Conservation (phyloP, 805 yeast species). For the Nakazawaea peltata region DNA sequence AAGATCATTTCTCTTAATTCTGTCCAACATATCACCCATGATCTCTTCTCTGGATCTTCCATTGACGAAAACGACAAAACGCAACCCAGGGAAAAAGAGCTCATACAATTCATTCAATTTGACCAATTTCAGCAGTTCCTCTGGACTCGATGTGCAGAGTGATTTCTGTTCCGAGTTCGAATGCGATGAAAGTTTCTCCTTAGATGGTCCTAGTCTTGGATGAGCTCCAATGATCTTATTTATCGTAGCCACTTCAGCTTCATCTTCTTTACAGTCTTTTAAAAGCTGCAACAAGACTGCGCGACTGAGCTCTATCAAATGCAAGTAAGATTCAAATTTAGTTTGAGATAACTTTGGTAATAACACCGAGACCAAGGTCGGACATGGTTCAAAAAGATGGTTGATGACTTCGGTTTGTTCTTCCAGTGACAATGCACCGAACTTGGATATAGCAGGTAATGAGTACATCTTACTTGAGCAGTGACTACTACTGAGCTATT, state of each 20-base stretch:
- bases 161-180: conserved; percentile 67
- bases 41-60: conserved; percentile 64
- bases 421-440: conserved; percentile 15
- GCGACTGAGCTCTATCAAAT: conserved; percentile 40
- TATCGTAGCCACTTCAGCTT: conserved; percentile 2
- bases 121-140: conserved; percentile 41
- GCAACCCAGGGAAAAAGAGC: conserved; percentile 48
- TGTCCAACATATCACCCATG: conserved; percentile 49
- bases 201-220: conserved; percentile 75
- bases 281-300: conserved; percentile 21
- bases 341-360: conserved; percentile 20
- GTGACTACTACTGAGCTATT: too few species aligned
- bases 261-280: neutral
- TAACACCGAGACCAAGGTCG: conserved; percentile 29
- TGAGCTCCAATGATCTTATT: conserved; percentile 75
- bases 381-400: conserved; percentile 61
- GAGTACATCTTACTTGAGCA: too few species aligned
- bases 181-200: conserved; percentile 45
- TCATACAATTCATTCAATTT: conserved; percentile 45
- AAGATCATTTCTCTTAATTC: conserved; percentile 52
- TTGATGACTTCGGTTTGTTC: conserved; percentile 35
- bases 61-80: conserved; percentile 85
- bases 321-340: conserved; percentile 19
- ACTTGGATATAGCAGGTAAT: conserved; percentile 23
- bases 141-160: conserved; percentile 38